A percentile compares a stretch with the other conserved stretches of the same genome.
phyloP scores from a whole-genome alignment of 257 asterid species.

The Nicotiana knightiana region DNA sequence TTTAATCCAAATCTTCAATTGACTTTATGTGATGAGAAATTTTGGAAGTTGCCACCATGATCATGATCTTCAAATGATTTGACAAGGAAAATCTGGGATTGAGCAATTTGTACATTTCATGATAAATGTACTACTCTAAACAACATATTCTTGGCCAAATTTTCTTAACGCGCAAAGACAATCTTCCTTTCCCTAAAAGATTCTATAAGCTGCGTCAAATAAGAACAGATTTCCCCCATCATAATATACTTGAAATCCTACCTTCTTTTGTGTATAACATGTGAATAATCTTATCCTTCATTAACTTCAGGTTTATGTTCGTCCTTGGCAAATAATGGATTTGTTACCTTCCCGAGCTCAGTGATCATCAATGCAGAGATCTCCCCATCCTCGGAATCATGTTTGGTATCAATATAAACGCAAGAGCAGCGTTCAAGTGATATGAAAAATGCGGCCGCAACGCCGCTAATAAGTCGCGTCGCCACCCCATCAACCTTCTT shows the following conservation, averaged over 20 bases:
- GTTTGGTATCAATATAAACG: constrained; percentile 40
- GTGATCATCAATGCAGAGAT: constrained; percentile 28
- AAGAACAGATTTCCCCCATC: background rate
- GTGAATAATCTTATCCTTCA: background rate
- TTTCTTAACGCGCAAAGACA: background rate
- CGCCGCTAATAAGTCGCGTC: constrained; percentile 29
- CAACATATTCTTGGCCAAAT: background rate
- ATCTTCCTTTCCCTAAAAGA: background rate
- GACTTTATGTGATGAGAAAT: background rate
- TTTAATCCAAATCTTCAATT: too few relatives aligned
- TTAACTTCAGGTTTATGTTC: background rate
- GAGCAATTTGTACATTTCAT: background rate
- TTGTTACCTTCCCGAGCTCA: background rate
- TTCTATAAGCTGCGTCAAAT: background rate
- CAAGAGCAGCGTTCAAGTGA: constrained; percentile 51
- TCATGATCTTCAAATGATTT: background rate
- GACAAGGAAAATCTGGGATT: background rate
- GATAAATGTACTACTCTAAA: background rate
- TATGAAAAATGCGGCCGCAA: constrained; percentile 36
- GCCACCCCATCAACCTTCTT: constrained; percentile 37
- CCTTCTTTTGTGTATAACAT: background rate
- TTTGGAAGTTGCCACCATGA: background rate
- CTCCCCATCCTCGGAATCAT: constrained; percentile 33
- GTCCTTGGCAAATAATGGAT: background rate
- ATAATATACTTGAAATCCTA: background rate